Evolutionary conservation across 352 stramenopile genomes (phyloP).

Genomic region (Globisporangium radiosum): DNA sequence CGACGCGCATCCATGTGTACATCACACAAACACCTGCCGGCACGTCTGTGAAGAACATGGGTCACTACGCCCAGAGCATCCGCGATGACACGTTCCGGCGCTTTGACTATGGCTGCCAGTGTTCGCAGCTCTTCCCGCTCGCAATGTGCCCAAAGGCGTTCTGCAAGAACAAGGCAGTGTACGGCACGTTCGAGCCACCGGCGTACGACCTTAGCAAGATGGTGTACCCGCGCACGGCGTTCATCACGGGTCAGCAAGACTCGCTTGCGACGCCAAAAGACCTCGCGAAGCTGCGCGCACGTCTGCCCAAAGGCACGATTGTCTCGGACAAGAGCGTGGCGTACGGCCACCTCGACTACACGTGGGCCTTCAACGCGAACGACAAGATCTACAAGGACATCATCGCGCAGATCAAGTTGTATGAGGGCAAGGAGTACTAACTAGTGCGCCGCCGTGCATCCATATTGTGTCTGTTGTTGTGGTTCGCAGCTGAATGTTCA

Average conservation of each 20-base stretch:
- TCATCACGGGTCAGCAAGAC: slow-evolving; percentile 47
- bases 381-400: slow-evolving; percentile 51
- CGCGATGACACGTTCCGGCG: slow-evolving; percentile 37
- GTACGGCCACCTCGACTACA: slow-evolving; percentile 71
- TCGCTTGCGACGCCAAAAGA: slow-evolving; percentile 41
- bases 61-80: slow-evolving; percentile 44
- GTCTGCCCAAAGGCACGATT: slow-evolving; percentile 38
- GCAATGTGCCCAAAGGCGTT: slow-evolving; percentile 24
- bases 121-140: slow-evolving; percentile 23
- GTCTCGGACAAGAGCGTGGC: slow-evolving; percentile 34
- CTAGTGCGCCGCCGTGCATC: no score
- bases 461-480: no score
- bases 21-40: slow-evolving; percentile 41
- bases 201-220: slow-evolving; percentile 31
- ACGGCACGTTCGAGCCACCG: slow-evolving; percentile 32
- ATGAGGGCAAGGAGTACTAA: slow-evolving; percentile 42
- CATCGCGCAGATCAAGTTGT: slow-evolving; percentile 46
- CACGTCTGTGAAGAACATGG: slow-evolving; percentile 53
- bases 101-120: slow-evolving; percentile 54
- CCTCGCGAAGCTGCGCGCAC: slow-evolving; percentile 32
- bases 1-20: no score
- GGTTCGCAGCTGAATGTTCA: no score
- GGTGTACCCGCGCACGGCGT: slow-evolving; percentile 39
- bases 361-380: slow-evolving; percentile 49
- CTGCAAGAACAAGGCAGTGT: no score